Evolutionary conservation across 2,329 filamentous ascomycete species (phyloP).

Genomic region (Aspergillus clavatus): DNA sequence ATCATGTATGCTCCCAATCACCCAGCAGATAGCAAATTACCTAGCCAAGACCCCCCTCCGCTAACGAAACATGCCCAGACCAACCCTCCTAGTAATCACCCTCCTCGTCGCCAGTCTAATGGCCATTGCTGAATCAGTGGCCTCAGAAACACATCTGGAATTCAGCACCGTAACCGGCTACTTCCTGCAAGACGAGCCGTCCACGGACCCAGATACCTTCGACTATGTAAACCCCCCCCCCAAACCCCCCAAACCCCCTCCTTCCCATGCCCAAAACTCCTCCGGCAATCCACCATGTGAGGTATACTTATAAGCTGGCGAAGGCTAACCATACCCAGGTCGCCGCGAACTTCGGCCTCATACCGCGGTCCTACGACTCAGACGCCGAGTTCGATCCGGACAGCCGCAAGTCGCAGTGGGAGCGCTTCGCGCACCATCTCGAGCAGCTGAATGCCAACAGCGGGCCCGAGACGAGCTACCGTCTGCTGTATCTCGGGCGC

Average conservation of each 20-base stretch:
- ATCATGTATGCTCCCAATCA: not conserved
- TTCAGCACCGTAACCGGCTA: conserved; percentile 44
- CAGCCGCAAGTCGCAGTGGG: conserved; percentile 50
- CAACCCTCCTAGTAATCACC: conserved; percentile 7
- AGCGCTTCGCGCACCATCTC: conserved; percentile 48
- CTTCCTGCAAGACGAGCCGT: conserved; percentile 49
- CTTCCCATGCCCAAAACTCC: too few species aligned
- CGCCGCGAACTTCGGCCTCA: conserved; percentile 47
- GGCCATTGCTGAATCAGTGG: conserved; percentile 15
- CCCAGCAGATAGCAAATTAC: too few species aligned
- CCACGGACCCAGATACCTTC: conserved; percentile 44
- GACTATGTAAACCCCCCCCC: conserved; percentile 42
- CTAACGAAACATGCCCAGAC: not conserved
- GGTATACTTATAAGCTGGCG: not conserved
- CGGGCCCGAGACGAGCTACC: conserved; percentile 43
- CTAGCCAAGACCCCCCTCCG: not conserved
- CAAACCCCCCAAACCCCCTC: too few species aligned
- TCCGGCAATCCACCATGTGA: too few species aligned
- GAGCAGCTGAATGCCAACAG: conserved; percentile 41
- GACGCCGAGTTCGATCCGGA: conserved; percentile 30
- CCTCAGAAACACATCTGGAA: conserved; percentile 21
- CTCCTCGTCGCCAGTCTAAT: conserved; percentile 9
- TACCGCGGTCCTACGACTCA: conserved; percentile 42
- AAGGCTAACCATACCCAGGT: conserved; percentile 24
- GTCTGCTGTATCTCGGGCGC: conserved; percentile 55